These are phyloP conservation scores for Penicillium sclerotiorum DNA, from an alignment of 2,329 filamentous ascomycete species.

Conservation along the genomic window DNA sequence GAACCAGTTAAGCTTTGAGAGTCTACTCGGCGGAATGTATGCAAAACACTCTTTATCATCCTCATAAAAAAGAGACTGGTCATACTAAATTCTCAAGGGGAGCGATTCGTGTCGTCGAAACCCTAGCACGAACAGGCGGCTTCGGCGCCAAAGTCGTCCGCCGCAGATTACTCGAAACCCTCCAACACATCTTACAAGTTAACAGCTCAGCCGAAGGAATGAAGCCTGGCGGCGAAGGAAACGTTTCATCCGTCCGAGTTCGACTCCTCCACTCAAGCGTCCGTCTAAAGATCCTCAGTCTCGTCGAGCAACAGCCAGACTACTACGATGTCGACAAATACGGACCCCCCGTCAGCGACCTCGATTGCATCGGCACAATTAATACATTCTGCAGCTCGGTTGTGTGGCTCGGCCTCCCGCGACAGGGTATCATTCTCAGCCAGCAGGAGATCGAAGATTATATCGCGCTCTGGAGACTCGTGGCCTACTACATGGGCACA, in stretches of 20 bases:
- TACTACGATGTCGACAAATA: conserved; percentile 64
- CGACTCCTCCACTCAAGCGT: conserved; percentile 70
- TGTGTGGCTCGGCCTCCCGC: conserved; percentile 69
- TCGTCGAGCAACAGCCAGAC: conserved; percentile 57
- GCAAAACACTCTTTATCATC: neutral
- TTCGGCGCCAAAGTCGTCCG: conserved; percentile 70
- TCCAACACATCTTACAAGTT: conserved; percentile 74
- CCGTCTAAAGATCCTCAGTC: conserved; percentile 63
- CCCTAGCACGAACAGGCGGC: conserved; percentile 71
- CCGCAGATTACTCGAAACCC: conserved; percentile 70
- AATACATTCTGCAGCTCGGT: conserved; percentile 68
- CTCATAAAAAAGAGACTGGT: too few relatives aligned
- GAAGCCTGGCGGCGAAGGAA: conserved; percentile 68
- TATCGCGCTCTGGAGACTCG: conserved; percentile 74
- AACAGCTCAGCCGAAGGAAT: conserved; percentile 66
- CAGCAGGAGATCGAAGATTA: conserved; percentile 68
- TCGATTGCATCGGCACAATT: conserved; percentile 74
- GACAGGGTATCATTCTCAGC: conserved; percentile 70
- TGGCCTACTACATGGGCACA: conserved; percentile 71
- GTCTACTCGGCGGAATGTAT: conserved; percentile 34
- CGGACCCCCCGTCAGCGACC: conserved; percentile 73
- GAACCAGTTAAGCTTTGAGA: conserved; percentile 33
- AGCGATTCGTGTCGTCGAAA: conserved; percentile 72
- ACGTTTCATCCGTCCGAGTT: conserved; percentile 66
- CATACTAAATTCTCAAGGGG: conserved; percentile 47